Base-by-base conservation (phyloP, 169 alveolate genomes). In the Toxoplasma gondii region DNA sequence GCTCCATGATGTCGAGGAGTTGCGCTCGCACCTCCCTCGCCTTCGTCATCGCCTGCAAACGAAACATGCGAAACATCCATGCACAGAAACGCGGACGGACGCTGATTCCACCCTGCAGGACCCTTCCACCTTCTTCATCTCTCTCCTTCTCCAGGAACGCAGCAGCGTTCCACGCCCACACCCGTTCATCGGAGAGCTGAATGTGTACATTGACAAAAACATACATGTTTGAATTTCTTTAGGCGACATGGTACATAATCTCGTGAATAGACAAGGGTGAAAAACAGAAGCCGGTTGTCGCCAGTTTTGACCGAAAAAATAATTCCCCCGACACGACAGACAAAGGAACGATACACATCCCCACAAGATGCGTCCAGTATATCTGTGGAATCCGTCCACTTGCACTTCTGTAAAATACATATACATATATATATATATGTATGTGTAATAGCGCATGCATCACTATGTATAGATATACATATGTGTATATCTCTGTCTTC, bases 1-100 rank as follows among this genome's bases (percentile, higher is more conserved):
- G 96, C 82, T 93, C 95, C 98, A 98, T 97, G 54, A 98, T 98
- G 97, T 98, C 99, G 90, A 97, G 96, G 34, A 99, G 97, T 97
- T 99, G 99, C 43, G 98, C 97, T 78, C 99, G 94, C 80, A 97
- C 96, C 88, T 97, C 98, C 34, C 96, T 93, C 22, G 97, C 98
- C 44, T 97, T 94, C 94, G 93, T 94, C 95, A 97, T 96, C 53
- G 98, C 96, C 92, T 91, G n/a, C n/a, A 92, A 24, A 41, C 58
- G 58, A 34, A 81, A 0, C 78, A 34, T 49, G 17, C 43, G 31
- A 53, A 78, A 31, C n/a, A n/a, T n/a, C 12, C 38, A 41, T 10
- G 41, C 54, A 82, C 69, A 36, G 41, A 41, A 49, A 82, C 12
- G 16, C 16, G 24, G 22, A 78, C 9, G 1, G 45, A n/a, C 49